Conservation (phyloP, 2,329 filamentous ascomycete genomes). For the Colletotrichum sp. region DNA sequence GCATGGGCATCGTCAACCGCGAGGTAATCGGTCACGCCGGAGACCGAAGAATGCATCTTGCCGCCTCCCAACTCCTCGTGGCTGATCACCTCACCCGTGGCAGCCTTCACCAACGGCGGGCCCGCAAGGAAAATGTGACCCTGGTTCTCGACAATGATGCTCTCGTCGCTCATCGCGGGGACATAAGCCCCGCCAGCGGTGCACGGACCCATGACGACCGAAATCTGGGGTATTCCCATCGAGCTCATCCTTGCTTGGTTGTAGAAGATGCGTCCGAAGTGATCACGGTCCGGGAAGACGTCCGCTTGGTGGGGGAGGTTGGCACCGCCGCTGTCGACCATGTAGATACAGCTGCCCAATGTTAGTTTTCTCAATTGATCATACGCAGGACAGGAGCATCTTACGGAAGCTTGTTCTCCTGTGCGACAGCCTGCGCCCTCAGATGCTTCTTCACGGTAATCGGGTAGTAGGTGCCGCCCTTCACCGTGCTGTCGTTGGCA, state of each 20-base stretch:
- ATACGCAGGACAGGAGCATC: conserved; percentile 26
- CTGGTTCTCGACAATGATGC: conserved; percentile 93
- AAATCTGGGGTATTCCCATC: conserved; percentile 87
- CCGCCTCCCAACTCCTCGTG: conserved; percentile 92
- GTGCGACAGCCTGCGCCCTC: conserved; percentile 86
- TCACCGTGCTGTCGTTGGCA: conserved; percentile 96
- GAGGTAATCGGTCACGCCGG: conserved; percentile 93
- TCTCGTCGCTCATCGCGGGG: conserved; percentile 96
- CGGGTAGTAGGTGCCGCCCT: conserved; percentile 95
- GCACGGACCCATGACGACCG: conserved; percentile 96
- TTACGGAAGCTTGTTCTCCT: conserved; percentile 79
- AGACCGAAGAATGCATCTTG: conserved; percentile 86
- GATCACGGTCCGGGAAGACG: conserved; percentile 92
- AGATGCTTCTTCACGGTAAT: conserved; percentile 98
- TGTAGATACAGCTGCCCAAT: conserved; percentile 76
- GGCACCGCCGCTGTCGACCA: conserved; percentile 94
- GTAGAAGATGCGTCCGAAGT: conserved; percentile 98
- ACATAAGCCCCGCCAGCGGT: conserved; percentile 96
- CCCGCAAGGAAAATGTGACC: conserved; percentile 98
- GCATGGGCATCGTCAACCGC: conserved; percentile 95
- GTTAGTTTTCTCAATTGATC: background rate
- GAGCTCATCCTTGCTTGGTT: conserved; percentile 96
- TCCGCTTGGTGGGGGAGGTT: conserved; percentile 95
- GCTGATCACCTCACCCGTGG: conserved; percentile 89
- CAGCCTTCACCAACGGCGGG: conserved; percentile 92